Conservation (phyloP, 2,329 filamentous ascomycete species). For the Pseudonectria foliicola region DNA sequence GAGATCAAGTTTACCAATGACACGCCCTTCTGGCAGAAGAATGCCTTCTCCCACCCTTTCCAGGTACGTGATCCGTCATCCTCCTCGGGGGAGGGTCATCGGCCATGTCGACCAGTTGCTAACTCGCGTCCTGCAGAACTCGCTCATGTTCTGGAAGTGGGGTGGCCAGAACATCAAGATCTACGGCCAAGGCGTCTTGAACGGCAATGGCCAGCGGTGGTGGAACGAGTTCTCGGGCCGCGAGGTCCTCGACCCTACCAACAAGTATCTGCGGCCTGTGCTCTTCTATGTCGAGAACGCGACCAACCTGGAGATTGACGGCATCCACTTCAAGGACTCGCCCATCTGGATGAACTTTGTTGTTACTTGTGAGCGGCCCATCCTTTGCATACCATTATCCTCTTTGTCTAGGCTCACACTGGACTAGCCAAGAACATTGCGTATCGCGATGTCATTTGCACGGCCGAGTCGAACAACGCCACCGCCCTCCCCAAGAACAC, state of each 20-base stretch:
- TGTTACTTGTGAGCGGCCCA: constrained; percentile 13
- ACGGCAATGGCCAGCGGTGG: constrained; percentile 18
- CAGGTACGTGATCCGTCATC: constrained; percentile 4
- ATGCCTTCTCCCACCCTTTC: constrained; percentile 17
- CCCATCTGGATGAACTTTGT: constrained; percentile 20
- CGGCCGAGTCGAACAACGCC: constrained; percentile 16
- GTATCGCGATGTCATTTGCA: constrained; percentile 17
- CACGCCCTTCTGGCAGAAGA: constrained; percentile 16
- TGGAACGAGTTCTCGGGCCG: constrained; percentile 19
- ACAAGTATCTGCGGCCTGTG: constrained; percentile 16
- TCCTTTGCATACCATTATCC: no score
- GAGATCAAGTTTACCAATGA: constrained; percentile 22
- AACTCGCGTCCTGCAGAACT: constrained; percentile 10
- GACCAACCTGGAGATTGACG: constrained; percentile 14
- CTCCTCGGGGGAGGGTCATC: no score
- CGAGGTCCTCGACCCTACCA: constrained; percentile 15
- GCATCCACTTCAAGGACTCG: constrained; percentile 19
- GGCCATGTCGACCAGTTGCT: not conserved
- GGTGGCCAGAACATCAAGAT: constrained; percentile 17
- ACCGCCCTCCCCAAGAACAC: constrained; percentile 18
- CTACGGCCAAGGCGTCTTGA: constrained; percentile 17
- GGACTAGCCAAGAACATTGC: constrained; percentile 13
- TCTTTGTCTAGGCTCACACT: not conserved
- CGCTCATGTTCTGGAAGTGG: constrained; percentile 20
- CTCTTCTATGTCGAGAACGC: constrained; percentile 20